Base-by-base conservation (phyloP, 2,329 filamentous ascomycete genomes). In the Botrytis hyacinthi region DNA sequence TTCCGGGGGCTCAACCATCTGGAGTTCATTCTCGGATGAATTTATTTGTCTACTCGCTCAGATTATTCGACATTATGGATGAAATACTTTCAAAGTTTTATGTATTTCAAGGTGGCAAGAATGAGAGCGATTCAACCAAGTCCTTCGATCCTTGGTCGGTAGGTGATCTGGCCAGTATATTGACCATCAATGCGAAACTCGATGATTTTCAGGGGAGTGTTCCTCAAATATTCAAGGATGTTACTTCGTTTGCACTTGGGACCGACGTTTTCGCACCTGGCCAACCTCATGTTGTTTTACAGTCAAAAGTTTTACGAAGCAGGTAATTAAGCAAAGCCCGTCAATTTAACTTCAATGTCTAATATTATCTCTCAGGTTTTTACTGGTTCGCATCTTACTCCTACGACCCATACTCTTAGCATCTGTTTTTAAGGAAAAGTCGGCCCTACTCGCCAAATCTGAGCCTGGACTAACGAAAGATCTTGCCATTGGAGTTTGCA, bases 11-110 rank as follows among this genome's bases (percentile, higher is more conserved):
- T 2, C 80, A 82, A 46, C 79, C 77, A 4, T 54, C 54, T 0
- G 48, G 72, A 0, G 44, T 74, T 1, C 77, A 76, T 7, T 81
- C 80, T 1, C 76, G 76, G 1, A 63, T 82, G n/a, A 77, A 72
- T 5, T 65, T 77, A 6, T 77, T 78, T 35, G 65, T 77, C 4
- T 77, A 77, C 46, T 77, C 78, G 0, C 57, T 76, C 0, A 73
- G 76, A 26, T 70, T 78, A 12, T 75, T 77, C 14, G 73, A 77
- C 1, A 74, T 81, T 22, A 66, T 75, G 62, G 73, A 74, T 37
- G 73, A 77, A 8, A 73, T 77, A 51, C 62, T 77, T 51, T 61
- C 68, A 2, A 61, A 67, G 9, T 74, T 73, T 51, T 76, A 77
- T 67, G 42, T 60, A 42, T 46, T 54, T 42, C 46, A 67, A 48